phyloP scores from a whole-genome alignment of 2,329 filamentous ascomycete species.

The Penicillium sclerotiorum region DNA sequence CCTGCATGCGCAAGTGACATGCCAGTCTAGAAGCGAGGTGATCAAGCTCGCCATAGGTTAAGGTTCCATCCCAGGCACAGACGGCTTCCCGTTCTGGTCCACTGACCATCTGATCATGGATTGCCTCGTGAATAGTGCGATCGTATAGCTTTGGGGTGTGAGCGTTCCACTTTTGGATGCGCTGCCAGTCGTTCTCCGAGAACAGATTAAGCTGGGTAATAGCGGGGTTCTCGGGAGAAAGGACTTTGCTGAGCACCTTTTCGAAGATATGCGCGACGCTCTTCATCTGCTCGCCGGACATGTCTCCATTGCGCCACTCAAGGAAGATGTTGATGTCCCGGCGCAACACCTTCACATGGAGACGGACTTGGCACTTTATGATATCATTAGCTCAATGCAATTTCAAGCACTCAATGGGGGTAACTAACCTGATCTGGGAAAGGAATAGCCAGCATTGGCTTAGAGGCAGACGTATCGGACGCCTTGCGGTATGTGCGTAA shows the following conservation, averaged over 20 bases:
- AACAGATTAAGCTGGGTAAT: constrained; percentile 57
- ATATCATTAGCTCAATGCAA: not conserved
- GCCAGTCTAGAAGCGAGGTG: constrained; percentile 41
- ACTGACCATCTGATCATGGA: constrained; percentile 41
- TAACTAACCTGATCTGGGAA: constrained; percentile 38
- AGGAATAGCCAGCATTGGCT: constrained; percentile 29
- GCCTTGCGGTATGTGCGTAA: constrained; percentile 34
- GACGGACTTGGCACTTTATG: constrained; percentile 37
- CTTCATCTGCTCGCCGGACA: constrained; percentile 40
- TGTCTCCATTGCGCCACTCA: constrained; percentile 43
- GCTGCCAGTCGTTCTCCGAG: constrained; percentile 58
- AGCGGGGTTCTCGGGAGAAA: constrained; percentile 46
- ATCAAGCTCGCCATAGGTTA: constrained; percentile 43
- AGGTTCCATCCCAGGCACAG: constrained; percentile 44
- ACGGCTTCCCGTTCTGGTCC: constrained; percentile 37
- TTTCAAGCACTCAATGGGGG: no score
- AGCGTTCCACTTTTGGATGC: constrained; percentile 58
- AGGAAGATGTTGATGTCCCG: constrained; percentile 40
- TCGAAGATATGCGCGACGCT: constrained; percentile 59
- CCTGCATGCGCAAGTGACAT: constrained; percentile 40
- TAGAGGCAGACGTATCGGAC: constrained; percentile 18
- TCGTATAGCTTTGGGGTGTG: constrained; percentile 44
- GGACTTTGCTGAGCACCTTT: constrained; percentile 52
- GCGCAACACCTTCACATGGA: constrained; percentile 39
- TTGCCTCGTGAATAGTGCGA: constrained; percentile 42